These are phyloP conservation scores for Lentinula novae-zelandiae DNA, from an alignment of 1,284 basidiomycete species.

Conservation along the genomic window DNA sequence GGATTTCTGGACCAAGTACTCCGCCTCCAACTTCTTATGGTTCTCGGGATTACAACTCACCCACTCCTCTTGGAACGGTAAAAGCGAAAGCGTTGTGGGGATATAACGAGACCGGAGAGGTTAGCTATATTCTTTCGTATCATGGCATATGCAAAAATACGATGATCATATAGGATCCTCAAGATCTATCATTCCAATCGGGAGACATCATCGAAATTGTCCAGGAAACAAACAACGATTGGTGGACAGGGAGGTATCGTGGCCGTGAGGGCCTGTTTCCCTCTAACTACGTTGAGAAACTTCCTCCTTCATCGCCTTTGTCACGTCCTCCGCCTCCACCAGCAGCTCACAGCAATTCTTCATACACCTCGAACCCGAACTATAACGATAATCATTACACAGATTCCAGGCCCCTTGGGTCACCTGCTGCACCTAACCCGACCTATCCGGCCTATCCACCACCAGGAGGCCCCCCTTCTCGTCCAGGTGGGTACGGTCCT, in stretches of 20 bases:
- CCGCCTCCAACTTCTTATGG: slow-evolving; percentile 20
- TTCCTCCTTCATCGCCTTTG: slow-evolving; percentile 23
- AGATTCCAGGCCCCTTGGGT: slow-evolving; percentile 11
- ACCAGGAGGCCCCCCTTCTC: slow-evolving; percentile 16
- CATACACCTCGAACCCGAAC: neutral
- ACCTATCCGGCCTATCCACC: slow-evolving; percentile 19
- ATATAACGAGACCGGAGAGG: slow-evolving; percentile 53
- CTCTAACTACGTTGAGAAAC: slow-evolving; percentile 52
- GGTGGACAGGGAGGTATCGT: slow-evolving; percentile 50
- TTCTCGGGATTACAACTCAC: neutral
- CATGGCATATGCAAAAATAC: neutral
- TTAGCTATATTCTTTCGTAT: slow-evolving; percentile 23
- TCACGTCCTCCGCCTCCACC: slow-evolving; percentile 15
- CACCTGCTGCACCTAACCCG: slow-evolving; percentile 21
- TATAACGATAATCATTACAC: neutral
- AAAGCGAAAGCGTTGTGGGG: slow-evolving; percentile 59
- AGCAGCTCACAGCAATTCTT: neutral
- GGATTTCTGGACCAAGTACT: slow-evolving; percentile 15
- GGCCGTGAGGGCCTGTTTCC: slow-evolving; percentile 57
- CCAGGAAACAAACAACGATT: slow-evolving; percentile 54
- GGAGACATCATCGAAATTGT: slow-evolving; percentile 55
- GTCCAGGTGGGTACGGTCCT: slow-evolving; percentile 11
- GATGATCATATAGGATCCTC: slow-evolving; percentile 44
- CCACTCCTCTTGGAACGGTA: slow-evolving; percentile 19
- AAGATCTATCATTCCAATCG: slow-evolving; percentile 47